Conservation (phyloP, 495 filamentous ascomycete species). For the Penicillium ucsense region DNA sequence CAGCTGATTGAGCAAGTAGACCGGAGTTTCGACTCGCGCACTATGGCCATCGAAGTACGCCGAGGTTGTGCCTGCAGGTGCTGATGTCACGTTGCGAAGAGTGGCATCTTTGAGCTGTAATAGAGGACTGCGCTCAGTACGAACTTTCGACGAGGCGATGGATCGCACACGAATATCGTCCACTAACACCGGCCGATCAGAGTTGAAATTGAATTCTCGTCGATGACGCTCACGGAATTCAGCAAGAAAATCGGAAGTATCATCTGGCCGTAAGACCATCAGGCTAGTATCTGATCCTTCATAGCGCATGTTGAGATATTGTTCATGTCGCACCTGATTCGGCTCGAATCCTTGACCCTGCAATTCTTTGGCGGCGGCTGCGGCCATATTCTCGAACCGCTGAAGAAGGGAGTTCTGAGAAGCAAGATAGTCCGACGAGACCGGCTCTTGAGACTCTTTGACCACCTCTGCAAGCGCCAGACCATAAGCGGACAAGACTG, state of each 20-base stretch:
- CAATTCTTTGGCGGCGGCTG: slow-evolving; percentile 29
- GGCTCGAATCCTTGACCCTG: slow-evolving; percentile 26
- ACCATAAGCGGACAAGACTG: slow-evolving; percentile 44
- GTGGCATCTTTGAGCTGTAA: slow-evolving; percentile 27
- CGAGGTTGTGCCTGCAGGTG: slow-evolving; percentile 22
- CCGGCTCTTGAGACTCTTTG: slow-evolving; percentile 42
- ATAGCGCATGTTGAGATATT: slow-evolving; percentile 46
- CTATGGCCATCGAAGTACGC: slow-evolving; percentile 51
- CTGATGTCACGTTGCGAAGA: slow-evolving; percentile 17
- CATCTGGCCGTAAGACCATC: slow-evolving; percentile 40
- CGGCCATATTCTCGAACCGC: slow-evolving; percentile 22
- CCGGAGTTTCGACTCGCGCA: slow-evolving; percentile 66
- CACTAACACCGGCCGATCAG: slow-evolving; percentile 37
- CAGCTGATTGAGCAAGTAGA: slow-evolving; percentile 77
- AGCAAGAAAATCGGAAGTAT: slow-evolving; percentile 28
- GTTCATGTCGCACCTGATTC: slow-evolving; percentile 36
- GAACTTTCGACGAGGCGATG: slow-evolving; percentile 33
- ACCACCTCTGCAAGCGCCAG: slow-evolving; percentile 44
- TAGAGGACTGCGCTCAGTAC: slow-evolving; percentile 31
- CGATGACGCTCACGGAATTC: slow-evolving; percentile 39
- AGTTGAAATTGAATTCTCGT: slow-evolving; percentile 45
- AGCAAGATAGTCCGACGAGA: slow-evolving; percentile 27
- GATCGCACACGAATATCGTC: slow-evolving; percentile 45
- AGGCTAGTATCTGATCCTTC: slow-evolving; percentile 43
- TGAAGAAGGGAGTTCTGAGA: slow-evolving; percentile 26